Evolutionary conservation across 768 basidiomycete genomes (phyloP).

Genomic region (Pleurotus salmoneostramineus): DNA sequence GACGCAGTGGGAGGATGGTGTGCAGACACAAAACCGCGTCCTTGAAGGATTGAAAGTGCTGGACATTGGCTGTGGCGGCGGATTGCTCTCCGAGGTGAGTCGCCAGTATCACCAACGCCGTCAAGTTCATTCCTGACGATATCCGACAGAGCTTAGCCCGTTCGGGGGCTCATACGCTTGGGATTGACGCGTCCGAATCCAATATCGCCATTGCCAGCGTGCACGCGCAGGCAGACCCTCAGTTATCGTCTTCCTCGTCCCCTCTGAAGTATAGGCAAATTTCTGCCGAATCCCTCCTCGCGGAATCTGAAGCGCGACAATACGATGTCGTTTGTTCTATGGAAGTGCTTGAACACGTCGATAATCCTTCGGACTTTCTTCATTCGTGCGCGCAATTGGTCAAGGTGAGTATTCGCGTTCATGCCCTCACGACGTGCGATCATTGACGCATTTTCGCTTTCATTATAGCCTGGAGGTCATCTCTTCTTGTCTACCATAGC

Average conservation of each 20-base stretch:
- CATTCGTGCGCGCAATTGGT: constrained; percentile 77
- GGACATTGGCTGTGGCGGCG: constrained; percentile 96
- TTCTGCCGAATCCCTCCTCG: constrained; percentile 70
- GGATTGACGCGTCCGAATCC: constrained; percentile 86
- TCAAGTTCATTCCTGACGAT: background rate
- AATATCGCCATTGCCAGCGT: constrained; percentile 84
- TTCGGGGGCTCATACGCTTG: constrained; percentile 82
- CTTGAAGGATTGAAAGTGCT: constrained; percentile 70
- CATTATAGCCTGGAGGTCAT: constrained; percentile 86
- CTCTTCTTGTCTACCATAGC: constrained; percentile 95
- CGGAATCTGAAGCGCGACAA: constrained; percentile 42
- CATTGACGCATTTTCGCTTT: background rate
- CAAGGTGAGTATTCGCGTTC: constrained; percentile 52
- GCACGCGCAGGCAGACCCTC: constrained; percentile 78
- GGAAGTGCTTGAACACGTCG: constrained; percentile 98
- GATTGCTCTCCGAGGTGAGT: constrained; percentile 83
- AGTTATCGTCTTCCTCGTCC: constrained; percentile 34
- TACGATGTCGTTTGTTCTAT: constrained; percentile 96
- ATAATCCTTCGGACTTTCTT: constrained; percentile 84
- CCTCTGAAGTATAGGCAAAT: constrained; percentile 66
- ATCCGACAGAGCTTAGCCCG: constrained; percentile 71
- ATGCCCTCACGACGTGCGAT: background rate
- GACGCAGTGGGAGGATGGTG: constrained; percentile 48
- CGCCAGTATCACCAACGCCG: background rate
- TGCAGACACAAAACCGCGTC: constrained; percentile 21